phyloP scores from a whole-genome alignment of 2,329 filamentous ascomycete species.

The Xylaria arbuscula region DNA sequence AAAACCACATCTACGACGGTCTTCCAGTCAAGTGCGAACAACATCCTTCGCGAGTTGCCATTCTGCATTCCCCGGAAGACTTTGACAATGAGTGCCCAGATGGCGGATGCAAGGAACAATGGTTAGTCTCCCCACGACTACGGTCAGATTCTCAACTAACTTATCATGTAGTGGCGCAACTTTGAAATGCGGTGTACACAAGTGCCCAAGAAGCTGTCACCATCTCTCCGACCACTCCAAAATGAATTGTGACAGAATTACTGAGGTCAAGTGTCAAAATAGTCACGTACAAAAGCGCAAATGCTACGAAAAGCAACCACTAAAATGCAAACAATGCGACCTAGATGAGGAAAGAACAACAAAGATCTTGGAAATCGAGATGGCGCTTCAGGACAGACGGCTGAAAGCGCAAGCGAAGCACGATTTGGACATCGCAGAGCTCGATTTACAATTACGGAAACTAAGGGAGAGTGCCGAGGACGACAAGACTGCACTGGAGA shows the following conservation, averaged over 20 bases:
- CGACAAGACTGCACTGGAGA: conserved; percentile 17
- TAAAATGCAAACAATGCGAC: conserved; percentile 20
- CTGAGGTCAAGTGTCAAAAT: conserved; percentile 20
- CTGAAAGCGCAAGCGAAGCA: conserved; percentile 19
- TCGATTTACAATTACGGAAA: conserved; percentile 28
- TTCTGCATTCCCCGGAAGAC: conserved; percentile 36
- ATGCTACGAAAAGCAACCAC: conserved; percentile 21
- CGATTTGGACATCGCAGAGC: conserved; percentile 27
- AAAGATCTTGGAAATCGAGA: conserved; percentile 15
- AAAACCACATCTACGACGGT: conserved; percentile 57
- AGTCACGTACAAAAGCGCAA: conserved; percentile 19
- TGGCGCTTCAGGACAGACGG: conserved; percentile 16
- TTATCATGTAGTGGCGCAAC: background rate
- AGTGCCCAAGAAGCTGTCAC: conserved; percentile 72
- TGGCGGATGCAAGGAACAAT: conserved; percentile 43
- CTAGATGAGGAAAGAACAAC: conserved; percentile 5
- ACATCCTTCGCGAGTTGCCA: conserved; percentile 42
- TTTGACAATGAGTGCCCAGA: conserved; percentile 43
- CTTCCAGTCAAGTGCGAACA: conserved; percentile 42
- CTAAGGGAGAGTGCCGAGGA: conserved; percentile 29
- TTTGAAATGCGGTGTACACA: conserved; percentile 66
- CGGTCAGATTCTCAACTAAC: conserved; percentile 6
- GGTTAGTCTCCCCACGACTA: conserved; percentile 21
- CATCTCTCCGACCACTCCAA: conserved; percentile 66
- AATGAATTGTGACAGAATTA: conserved; percentile 56